Evolutionary conservation across 306 rosid species (phyloP).

Genomic region (Lathyrus aphaca): DNA sequence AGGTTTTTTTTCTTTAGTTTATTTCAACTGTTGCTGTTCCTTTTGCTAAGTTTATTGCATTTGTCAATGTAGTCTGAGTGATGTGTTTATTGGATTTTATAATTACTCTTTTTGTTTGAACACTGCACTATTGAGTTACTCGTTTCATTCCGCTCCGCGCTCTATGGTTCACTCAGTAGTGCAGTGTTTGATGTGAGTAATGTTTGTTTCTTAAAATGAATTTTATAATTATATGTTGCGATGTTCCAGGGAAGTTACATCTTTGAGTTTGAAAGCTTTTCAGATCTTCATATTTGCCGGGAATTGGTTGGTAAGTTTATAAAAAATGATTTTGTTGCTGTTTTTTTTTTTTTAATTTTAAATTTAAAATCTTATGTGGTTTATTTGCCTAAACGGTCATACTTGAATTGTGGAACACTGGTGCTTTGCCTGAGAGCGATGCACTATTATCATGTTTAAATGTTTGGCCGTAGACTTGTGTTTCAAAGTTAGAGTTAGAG

Average conservation of each 20-base stretch:
- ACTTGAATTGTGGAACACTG: slow-evolving; percentile 25
- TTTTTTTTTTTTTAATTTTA: background rate
- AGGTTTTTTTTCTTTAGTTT: slow-evolving; percentile 54
- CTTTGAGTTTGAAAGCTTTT: slow-evolving; percentile 77
- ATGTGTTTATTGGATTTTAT: background rate
- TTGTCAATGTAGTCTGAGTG: slow-evolving; percentile 8
- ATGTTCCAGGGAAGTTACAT: slow-evolving; percentile 80
- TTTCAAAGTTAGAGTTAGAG: slow-evolving; percentile 23
- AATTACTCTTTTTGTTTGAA: background rate
- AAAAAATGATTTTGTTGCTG: slow-evolving; percentile 22
- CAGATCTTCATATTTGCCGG: slow-evolving; percentile 84
- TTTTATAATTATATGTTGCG: slow-evolving; percentile 20
- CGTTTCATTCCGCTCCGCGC: background rate
- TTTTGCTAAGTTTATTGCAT: slow-evolving; percentile 4
- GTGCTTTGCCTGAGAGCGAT: slow-evolving; percentile 25
- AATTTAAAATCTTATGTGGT: background rate
- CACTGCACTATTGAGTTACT: background rate
- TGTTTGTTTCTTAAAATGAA: slow-evolving; percentile 11
- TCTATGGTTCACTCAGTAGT: slow-evolving; percentile 11
- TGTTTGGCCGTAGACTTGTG: slow-evolving; percentile 30
- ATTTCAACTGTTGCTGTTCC: slow-evolving; percentile 12
- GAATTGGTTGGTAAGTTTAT: slow-evolving; percentile 74
- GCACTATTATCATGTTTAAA: slow-evolving; percentile 6
- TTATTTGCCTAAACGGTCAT: background rate
- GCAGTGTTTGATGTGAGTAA: background rate